These are phyloP conservation scores for Puccinia polysora DNA, from an alignment of 1,284 basidiomycete species.

Conservation along the genomic window DNA sequence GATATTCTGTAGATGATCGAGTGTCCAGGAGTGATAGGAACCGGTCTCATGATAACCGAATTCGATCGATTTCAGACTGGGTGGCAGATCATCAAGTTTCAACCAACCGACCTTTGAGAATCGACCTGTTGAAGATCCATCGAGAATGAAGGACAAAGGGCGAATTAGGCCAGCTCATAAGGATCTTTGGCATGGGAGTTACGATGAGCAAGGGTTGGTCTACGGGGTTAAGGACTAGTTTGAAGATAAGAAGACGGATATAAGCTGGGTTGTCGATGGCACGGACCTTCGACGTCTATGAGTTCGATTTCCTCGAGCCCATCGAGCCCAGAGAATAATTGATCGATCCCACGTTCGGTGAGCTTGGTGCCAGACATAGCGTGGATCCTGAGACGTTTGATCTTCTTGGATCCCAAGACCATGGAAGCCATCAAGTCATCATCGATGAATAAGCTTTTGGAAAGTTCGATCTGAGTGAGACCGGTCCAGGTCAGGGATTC, in stretches of 20 bases:
- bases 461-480: constrained; percentile 12
- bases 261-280: background rate
- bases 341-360: constrained; percentile 35
- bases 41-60: constrained; percentile 38
- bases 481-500: constrained; percentile 12
- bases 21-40: constrained; percentile 36
- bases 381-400: constrained; percentile 18
- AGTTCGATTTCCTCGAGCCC: constrained; percentile 30
- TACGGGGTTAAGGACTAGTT: background rate
- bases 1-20: constrained; percentile 31
- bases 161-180: too few species aligned
- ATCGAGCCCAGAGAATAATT: constrained; percentile 18
- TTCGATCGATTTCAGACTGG: constrained; percentile 15
- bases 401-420: constrained; percentile 22
- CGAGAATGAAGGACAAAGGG: too few species aligned
- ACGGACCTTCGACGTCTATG: constrained; percentile 36
- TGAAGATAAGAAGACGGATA: background rate
- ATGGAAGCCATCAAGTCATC: constrained; percentile 24
- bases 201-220: background rate
- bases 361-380: constrained; percentile 33
- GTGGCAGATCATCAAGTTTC: constrained; percentile 18
- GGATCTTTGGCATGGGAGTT: too few species aligned
- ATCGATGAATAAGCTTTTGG: constrained; percentile 31
- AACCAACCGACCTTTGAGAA: constrained; percentile 37
- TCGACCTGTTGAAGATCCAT: constrained; percentile 21